Percentiles rank a stretch among this genome's conserved stretches.
These are phyloP conservation scores for Penicillium occitanis DNA, from an alignment of 2,329 filamentous ascomycete genomes.

Conservation along the genomic window DNA sequence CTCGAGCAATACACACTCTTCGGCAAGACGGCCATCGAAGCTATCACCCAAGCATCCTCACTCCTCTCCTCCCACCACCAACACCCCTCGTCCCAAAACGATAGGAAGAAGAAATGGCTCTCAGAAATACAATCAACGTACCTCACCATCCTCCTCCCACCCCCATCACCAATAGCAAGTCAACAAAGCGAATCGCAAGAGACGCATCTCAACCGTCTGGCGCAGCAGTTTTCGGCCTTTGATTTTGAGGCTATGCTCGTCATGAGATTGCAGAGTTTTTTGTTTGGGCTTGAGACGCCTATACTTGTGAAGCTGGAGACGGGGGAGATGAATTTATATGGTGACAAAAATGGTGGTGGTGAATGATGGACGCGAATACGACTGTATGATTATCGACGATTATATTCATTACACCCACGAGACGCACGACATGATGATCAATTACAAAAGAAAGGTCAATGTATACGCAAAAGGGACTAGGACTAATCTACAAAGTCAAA, in stretches of 20 bases:
- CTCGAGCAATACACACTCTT: constrained; percentile 50
- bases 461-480: constrained; percentile 10
- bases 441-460: constrained; percentile 12
- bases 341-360: not conserved
- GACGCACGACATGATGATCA: not conserved
- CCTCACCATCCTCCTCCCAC: not conserved
- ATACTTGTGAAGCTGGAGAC: constrained; percentile 55
- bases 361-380: not conserved
- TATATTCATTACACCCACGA: not conserved
- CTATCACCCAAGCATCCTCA: constrained; percentile 36
- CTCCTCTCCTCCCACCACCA: not conserved
- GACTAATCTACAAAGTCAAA: constrained; percentile 14
- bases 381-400: not conserved
- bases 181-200: not conserved
- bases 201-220: constrained; percentile 2
- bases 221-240: constrained; percentile 31
- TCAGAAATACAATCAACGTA: not conserved
- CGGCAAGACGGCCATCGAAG: constrained; percentile 36
- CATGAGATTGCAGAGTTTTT: constrained; percentile 45
- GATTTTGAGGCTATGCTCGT: constrained; percentile 44
- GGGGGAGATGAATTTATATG: constrained; percentile 36
- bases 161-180: not conserved
- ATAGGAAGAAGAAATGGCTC: not conserved
- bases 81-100: not conserved
- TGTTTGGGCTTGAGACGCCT: constrained; percentile 46